Evolutionary conservation across 345 rosid species (phyloP).

Genomic region (Eucalyptus dawsonii): DNA sequence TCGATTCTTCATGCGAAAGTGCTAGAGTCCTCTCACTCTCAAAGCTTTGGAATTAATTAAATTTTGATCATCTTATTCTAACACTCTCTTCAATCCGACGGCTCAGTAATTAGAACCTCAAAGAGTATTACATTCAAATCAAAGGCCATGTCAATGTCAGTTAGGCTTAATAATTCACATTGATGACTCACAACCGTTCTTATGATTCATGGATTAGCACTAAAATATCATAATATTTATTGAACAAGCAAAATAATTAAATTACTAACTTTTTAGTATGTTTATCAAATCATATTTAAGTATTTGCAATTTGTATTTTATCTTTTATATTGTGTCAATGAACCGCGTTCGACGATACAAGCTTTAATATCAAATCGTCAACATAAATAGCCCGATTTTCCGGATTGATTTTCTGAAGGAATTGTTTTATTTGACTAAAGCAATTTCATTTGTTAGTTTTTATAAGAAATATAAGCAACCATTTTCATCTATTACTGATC

Average conservation of each 20-base stretch:
- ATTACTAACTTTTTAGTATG: neutral
- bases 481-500: too few species aligned
- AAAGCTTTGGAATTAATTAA: neutral
- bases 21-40: neutral
- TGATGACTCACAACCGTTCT: neutral
- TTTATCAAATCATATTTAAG: neutral
- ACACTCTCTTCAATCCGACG: neutral
- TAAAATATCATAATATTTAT: neutral
- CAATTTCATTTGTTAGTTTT: too few species aligned
- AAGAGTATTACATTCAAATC: neutral
- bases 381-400: neutral
- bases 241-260: neutral
- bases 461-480: neutral
- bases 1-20: neutral
- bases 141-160: neutral
- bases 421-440: neutral
- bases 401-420: neutral
- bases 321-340: neutral
- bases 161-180: neutral
- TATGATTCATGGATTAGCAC: neutral
- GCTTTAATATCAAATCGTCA: neutral
- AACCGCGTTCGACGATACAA: fast-evolving
- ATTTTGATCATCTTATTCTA: neutral
- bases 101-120: neutral
- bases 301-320: too few species aligned